Conservation (phyloP, 1,284 basidiomycete species). For the Afroboletus lepidellus region DNA sequence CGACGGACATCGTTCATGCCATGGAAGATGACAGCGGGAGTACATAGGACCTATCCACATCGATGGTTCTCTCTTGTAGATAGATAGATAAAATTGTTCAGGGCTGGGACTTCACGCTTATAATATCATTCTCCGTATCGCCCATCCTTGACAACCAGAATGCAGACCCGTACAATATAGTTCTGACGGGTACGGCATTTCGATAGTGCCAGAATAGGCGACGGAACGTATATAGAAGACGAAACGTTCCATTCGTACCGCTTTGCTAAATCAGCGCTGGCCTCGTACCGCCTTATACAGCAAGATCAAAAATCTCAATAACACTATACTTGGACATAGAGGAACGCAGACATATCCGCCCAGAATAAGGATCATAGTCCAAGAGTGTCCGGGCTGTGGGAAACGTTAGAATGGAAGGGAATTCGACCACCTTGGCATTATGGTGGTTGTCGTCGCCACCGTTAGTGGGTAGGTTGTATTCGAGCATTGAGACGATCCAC, state of each 20-base stretch:
- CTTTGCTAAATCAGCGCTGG: not conserved
- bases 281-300: not conserved
- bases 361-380: constrained; percentile 25
- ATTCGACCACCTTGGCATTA: constrained; percentile 2
- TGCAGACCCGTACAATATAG: too few relatives aligned
- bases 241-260: too few relatives aligned
- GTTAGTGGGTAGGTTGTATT: not conserved
- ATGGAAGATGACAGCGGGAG: not conserved
- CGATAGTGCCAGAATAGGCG: too few relatives aligned
- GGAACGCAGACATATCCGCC: constrained; percentile 17
- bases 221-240: too few relatives aligned
- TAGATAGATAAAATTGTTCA: too few relatives aligned
- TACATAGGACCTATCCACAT: not conserved
- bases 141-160: too few relatives aligned
- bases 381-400: constrained; percentile 1
- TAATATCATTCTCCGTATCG: too few relatives aligned
- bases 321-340: not conserved
- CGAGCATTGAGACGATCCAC: not conserved
- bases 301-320: constrained; percentile 18
- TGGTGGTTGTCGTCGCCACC: too few relatives aligned
- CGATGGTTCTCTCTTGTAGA: not conserved
- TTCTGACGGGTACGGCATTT: too few relatives aligned
- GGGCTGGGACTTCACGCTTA: too few relatives aligned
- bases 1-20: not conserved
- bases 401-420: constrained; percentile 13